Percentiles rank a stretch among this genome's conserved stretches.
phyloP scores from a whole-genome alignment of 495 filamentous ascomycete genomes.

The Tuber microsphaerosporum region DNA sequence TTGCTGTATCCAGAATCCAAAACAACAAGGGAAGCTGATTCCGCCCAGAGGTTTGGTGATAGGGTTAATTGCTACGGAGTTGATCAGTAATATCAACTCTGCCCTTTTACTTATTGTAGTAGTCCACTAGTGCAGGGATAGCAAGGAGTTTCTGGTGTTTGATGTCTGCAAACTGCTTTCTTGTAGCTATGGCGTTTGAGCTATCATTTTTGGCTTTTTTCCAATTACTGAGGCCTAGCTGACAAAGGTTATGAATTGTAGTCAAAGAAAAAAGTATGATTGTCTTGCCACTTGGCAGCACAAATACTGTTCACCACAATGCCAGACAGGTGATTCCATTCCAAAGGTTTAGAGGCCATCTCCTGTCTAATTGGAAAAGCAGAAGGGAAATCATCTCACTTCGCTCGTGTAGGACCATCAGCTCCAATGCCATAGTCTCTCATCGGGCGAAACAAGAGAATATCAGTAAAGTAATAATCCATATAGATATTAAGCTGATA shows the following conservation, averaged over 20 bases:
- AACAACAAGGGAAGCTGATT: too few species aligned
- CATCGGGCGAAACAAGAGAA: constrained; percentile 2
- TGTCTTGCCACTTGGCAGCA: constrained; percentile 12
- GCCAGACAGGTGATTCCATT: too few species aligned
- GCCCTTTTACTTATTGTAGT: constrained; percentile 18
- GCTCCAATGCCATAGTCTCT: background rate
- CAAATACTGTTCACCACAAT: constrained; percentile 4
- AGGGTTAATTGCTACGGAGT: too few species aligned
- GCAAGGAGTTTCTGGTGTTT: background rate
- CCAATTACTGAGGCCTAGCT: too few species aligned
- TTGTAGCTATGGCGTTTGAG: background rate
- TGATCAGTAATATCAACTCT: constrained; percentile 10
- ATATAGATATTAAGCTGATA: too few species aligned
- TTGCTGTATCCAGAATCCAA: too few species aligned
- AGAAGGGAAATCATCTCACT: constrained; percentile 2
- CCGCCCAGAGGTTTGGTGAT: too few species aligned
- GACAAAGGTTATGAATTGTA: constrained; percentile 9
- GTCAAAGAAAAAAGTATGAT: constrained; percentile 8
- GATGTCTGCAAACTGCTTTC: background rate
- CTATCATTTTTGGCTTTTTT: background rate
- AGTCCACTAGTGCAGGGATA: constrained; percentile 23
- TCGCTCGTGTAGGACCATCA: constrained; percentile 1
- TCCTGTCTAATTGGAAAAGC: constrained; percentile 5
- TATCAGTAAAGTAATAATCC: constrained; percentile 16
- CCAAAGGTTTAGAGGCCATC: background rate